A percentile compares a stretch with the other conserved stretches of the same genome.
Conservation (phyloP, 2,329 filamentous ascomycete genomes). For the Aspergillus flavus region DNA sequence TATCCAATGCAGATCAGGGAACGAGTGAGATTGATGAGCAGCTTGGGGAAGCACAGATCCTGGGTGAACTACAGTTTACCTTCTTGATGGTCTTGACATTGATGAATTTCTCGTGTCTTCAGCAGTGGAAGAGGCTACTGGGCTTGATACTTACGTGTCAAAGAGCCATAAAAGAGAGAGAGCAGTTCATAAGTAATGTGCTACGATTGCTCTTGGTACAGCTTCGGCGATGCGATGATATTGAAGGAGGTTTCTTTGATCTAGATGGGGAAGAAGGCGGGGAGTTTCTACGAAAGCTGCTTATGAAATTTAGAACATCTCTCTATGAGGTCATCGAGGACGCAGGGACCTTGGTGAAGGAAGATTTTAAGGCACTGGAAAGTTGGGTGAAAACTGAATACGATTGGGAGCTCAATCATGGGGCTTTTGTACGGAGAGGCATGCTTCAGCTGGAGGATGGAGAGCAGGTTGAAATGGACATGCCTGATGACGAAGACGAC, state of each 20-base stretch:
- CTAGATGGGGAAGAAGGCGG: constrained; percentile 55
- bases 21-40: constrained; percentile 31
- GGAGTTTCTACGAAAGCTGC: constrained; percentile 54
- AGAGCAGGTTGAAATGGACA: constrained; percentile 62
- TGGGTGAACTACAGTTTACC: constrained; percentile 65
- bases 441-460: constrained; percentile 65
- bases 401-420: constrained; percentile 60
- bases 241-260: constrained; percentile 65
- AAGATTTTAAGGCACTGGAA: constrained; percentile 59
- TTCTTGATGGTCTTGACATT: constrained; percentile 66
- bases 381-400: constrained; percentile 56
- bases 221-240: constrained; percentile 58
- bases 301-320: constrained; percentile 55
- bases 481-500: constrained; percentile 64
- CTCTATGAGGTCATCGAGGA: constrained; percentile 50
- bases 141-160: constrained; percentile 60
- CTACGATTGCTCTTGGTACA: constrained; percentile 56
- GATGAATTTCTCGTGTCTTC: constrained; percentile 67
- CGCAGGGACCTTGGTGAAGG: constrained; percentile 47
- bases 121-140: constrained; percentile 66
- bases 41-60: constrained; percentile 40
- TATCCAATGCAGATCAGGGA: constrained; percentile 13
- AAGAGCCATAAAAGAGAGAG: constrained; percentile 51
- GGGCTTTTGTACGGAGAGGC: constrained; percentile 57
- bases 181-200: constrained; percentile 56